Conservation (phyloP, 306 rosid genomes). For the Begonia loranthoides region DNA sequence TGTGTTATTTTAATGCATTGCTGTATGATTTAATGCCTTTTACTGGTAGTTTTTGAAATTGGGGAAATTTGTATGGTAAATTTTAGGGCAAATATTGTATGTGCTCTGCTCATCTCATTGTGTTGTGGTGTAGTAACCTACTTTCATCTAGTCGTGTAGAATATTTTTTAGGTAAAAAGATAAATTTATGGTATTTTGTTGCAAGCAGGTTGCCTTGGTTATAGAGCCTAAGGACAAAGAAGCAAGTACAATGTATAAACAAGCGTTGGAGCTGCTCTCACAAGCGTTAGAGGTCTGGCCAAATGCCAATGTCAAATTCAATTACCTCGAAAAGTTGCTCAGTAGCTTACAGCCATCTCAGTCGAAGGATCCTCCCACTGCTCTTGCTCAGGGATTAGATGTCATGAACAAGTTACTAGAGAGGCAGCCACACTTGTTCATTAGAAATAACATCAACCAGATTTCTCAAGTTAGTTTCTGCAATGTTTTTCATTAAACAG, state of each 20-base stretch:
- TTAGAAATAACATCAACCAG: constrained; percentile 82
- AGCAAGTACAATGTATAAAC: constrained; percentile 87
- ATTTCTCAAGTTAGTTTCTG: constrained; percentile 74
- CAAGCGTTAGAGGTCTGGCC: constrained; percentile 99
- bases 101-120: no score
- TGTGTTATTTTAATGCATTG: no score
- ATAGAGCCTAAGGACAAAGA: constrained; percentile 99
- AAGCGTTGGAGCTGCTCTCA: constrained; percentile 89
- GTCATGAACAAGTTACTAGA: constrained; percentile 98
- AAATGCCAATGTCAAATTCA: constrained; percentile 87
- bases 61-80: no score
- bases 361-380: constrained; percentile 94
- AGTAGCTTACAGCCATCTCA: constrained; percentile 97
- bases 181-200: constrained; percentile 8
- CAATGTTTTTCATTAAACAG: neutral
- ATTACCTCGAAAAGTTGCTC: constrained; percentile 88
- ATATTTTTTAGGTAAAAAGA: constrained; percentile 1
- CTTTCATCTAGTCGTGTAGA: neutral
- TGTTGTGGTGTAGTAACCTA: no score
- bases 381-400: constrained; percentile 97
- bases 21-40: no score
- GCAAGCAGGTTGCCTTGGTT: constrained; percentile 83
- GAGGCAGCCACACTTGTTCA: constrained; percentile 95
- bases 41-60: no score
- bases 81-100: no score